A percentile compares a stretch with the other conserved stretches of the same genome.
Evolutionary conservation across 2,329 filamentous ascomycete genomes (phyloP).

Genomic region (Chaetomium sp.): DNA sequence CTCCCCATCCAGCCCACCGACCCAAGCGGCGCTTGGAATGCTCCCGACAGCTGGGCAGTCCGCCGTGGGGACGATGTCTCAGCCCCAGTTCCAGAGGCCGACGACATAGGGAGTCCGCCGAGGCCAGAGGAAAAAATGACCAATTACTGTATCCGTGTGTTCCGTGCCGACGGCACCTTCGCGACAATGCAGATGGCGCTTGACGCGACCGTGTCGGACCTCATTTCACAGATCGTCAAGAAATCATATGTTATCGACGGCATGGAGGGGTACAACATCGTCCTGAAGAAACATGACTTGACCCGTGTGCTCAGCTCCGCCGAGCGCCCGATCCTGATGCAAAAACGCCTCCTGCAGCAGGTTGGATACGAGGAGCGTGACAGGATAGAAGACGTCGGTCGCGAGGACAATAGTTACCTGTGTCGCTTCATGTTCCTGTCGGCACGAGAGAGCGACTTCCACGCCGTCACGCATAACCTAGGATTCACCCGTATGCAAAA

Average conservation of each 20-base stretch:
- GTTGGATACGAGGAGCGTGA: slow-evolving; percentile 88
- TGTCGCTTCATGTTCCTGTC: slow-evolving; percentile 95
- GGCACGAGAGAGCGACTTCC: slow-evolving; percentile 80
- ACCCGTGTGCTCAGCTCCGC: slow-evolving; percentile 75
- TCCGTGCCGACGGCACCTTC: slow-evolving; percentile 91
- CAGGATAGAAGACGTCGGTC: slow-evolving; percentile 86
- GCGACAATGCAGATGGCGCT: slow-evolving; percentile 84
- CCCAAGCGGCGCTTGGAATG: slow-evolving; percentile 73
- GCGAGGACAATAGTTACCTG: slow-evolving; percentile 96
- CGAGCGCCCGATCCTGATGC: slow-evolving; percentile 85
- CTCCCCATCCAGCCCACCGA: slow-evolving; percentile 27
- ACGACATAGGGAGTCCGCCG: slow-evolving; percentile 68
- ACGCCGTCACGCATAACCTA: slow-evolving; percentile 74
- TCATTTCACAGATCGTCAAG: slow-evolving; percentile 87
- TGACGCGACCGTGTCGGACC: slow-evolving; percentile 81
- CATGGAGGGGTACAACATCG: slow-evolving; percentile 91
- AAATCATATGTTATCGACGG: slow-evolving; percentile 92
- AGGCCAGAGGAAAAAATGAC: slow-evolving; percentile 73
- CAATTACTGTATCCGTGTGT: slow-evolving; percentile 91
- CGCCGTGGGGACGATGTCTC: slow-evolving; percentile 70
- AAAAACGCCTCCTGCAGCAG: slow-evolving; percentile 88
- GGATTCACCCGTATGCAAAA: slow-evolving; percentile 82
- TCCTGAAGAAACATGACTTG: slow-evolving; percentile 89
- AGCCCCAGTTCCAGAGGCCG: slow-evolving; percentile 59
- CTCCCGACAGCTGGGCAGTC: slow-evolving; percentile 95